These are phyloP conservation scores for Crotalaria pallida DNA, from an alignment of 306 rosid species.

Conservation along the genomic window DNA sequence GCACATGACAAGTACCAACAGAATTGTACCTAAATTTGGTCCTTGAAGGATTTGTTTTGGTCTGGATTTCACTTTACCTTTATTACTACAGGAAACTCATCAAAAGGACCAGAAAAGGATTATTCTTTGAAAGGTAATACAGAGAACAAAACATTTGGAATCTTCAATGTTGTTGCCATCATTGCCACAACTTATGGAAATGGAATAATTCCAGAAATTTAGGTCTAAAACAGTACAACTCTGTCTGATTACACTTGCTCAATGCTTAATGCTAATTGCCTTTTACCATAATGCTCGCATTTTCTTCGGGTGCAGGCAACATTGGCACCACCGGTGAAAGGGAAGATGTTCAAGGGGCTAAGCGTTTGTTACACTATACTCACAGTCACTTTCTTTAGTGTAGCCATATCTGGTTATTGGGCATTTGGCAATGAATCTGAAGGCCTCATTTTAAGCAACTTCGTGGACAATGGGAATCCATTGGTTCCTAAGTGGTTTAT, in stretches of 20 bases:
- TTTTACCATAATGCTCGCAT: background rate
- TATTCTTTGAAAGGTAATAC: constrained; percentile 54
- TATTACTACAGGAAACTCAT: constrained; percentile 41
- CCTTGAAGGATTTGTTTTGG: background rate
- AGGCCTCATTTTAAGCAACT: constrained; percentile 51
- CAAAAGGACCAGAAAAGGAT: constrained; percentile 58
- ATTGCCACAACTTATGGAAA: constrained; percentile 77
- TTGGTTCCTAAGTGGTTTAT: constrained; percentile 67
- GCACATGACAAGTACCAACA: too few relatives aligned
- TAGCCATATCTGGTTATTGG: constrained; percentile 74
- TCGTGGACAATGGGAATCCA: constrained; percentile 46
- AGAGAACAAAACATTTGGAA: constrained; percentile 42
- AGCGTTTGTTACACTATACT: constrained; percentile 50
- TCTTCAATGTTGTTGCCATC: constrained; percentile 71
- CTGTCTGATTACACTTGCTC: background rate
- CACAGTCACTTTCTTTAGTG: constrained; percentile 49
- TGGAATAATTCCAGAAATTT: constrained; percentile 88
- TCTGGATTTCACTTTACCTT: background rate
- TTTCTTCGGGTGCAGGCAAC: constrained; percentile 55
- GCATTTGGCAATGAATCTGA: constrained; percentile 67
- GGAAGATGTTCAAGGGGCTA: constrained; percentile 83
- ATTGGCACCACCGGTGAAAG: constrained; percentile 67
- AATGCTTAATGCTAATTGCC: background rate
- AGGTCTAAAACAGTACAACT: constrained; percentile 30
- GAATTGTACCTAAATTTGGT: too few relatives aligned